Percentiles rank a stretch among this genome's conserved stretches.
Evolutionary conservation across 139 green algal genomes (phyloP).

Genomic region (Limnomonas spitsbergensis): DNA sequence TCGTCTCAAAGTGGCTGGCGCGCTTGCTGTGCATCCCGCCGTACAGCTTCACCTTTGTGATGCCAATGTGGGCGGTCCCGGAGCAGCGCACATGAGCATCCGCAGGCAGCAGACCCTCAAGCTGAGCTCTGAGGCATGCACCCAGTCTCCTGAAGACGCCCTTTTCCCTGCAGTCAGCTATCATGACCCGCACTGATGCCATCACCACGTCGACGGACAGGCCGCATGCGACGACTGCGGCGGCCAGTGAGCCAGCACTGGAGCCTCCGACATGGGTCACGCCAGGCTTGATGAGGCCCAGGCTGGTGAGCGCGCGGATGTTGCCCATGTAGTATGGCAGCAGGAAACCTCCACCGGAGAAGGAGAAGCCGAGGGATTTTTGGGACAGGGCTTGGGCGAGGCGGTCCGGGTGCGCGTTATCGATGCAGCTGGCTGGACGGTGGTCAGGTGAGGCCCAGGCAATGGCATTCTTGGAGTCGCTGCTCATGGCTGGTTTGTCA

Average conservation of each 20-base stretch:
- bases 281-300: not conserved
- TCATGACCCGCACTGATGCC: not conserved
- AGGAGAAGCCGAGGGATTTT: not conserved
- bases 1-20: not conserved
- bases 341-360: not conserved
- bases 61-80: not conserved
- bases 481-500: no score
- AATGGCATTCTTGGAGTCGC: no score
- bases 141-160: not conserved
- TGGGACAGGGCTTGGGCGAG: not conserved
- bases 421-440: not conserved
- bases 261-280: slow-evolving; percentile 1
- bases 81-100: not conserved
- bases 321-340: not conserved
- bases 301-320: not conserved
- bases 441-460: not conserved
- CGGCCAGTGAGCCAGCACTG: slow-evolving; percentile 4
- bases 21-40: not conserved
- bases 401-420: not conserved
- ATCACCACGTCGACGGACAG: not conserved
- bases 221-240: not conserved
- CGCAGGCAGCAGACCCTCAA: not conserved
- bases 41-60: slow-evolving; percentile 9
- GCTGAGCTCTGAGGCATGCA: not conserved
- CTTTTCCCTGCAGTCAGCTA: not conserved